Conservation (phyloP, 73 alveolate species). For the Stentor coeruleus region DNA sequence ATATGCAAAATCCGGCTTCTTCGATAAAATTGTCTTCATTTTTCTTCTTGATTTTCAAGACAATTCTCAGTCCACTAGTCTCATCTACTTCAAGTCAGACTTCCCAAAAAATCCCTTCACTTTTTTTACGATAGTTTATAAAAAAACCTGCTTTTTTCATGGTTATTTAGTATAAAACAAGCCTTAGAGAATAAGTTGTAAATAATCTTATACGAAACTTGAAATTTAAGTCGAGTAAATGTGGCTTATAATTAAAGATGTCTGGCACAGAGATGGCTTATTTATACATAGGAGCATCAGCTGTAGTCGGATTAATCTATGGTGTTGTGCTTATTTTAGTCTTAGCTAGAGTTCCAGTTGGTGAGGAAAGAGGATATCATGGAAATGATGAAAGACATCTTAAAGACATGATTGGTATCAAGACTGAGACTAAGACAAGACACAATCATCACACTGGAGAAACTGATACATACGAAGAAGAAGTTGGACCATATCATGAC, state of each 20-base stretch:
- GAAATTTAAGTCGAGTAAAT: no score
- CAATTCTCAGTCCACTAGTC: no score
- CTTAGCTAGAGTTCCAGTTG: conserved; percentile 25
- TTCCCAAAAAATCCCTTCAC: no score
- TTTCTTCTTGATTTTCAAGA: no score
- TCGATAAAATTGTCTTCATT: no score
- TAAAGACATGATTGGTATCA: conserved; percentile 14
- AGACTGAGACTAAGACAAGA: not conserved
- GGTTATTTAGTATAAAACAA: no score
- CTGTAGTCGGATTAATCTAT: conserved; percentile 18
- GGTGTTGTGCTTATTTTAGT: not conserved
- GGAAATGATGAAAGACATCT: conserved; percentile 5
- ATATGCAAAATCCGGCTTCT: no score
- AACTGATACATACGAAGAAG: conserved; percentile 10
- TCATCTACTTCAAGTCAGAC: no score
- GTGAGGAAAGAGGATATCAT: conserved; percentile 15
- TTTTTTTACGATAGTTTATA: no score
- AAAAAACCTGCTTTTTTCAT: no score
- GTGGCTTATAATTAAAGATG: conserved; percentile 24
- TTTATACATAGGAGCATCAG: not conserved
- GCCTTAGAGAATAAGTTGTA: no score
- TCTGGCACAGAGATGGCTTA: not conserved
- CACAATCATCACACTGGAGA: not conserved
- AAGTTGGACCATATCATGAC: conserved; percentile 3
- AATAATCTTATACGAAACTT: no score